Evolutionary conservation across 2,329 filamentous ascomycete species (phyloP).

Genomic region (Magnaporthiopsis poae): DNA sequence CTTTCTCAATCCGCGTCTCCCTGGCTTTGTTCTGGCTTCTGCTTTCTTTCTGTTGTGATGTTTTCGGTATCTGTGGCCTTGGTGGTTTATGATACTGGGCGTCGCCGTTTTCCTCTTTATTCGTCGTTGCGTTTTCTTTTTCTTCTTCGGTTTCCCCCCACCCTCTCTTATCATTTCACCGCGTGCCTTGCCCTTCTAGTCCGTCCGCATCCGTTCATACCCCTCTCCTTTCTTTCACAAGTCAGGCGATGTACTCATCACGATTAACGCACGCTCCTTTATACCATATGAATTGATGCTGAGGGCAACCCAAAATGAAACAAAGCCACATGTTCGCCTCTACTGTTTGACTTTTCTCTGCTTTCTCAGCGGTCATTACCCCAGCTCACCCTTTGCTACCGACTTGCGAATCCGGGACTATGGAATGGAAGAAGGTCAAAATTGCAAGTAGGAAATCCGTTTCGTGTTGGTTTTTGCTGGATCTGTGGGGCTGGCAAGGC

Average conservation of each 20-base stretch:
- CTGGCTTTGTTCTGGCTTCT: conserved; percentile 8
- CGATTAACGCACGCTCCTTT: conserved; percentile 7
- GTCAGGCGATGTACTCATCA: background rate
- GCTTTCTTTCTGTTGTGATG: background rate
- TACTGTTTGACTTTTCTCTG: background rate
- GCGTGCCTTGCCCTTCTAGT: background rate
- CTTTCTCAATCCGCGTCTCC: conserved; percentile 22
- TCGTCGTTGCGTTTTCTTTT: background rate
- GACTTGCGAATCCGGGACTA: background rate
- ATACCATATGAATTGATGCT: background rate
- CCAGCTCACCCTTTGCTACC: background rate
- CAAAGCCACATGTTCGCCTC: background rate
- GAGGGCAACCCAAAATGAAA: background rate
- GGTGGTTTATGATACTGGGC: background rate
- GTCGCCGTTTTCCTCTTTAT: background rate
- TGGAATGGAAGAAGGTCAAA: background rate
- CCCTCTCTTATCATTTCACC: background rate
- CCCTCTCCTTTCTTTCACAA: background rate
- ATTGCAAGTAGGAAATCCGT: background rate
- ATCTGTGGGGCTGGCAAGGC: background rate
- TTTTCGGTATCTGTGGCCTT: background rate
- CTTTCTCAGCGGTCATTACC: background rate
- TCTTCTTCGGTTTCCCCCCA: background rate
- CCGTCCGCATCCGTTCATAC: background rate
- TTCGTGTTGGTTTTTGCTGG: background rate